Conservation (phyloP, 1,284 basidiomycete species). For the Tausonia pullulans region DNA sequence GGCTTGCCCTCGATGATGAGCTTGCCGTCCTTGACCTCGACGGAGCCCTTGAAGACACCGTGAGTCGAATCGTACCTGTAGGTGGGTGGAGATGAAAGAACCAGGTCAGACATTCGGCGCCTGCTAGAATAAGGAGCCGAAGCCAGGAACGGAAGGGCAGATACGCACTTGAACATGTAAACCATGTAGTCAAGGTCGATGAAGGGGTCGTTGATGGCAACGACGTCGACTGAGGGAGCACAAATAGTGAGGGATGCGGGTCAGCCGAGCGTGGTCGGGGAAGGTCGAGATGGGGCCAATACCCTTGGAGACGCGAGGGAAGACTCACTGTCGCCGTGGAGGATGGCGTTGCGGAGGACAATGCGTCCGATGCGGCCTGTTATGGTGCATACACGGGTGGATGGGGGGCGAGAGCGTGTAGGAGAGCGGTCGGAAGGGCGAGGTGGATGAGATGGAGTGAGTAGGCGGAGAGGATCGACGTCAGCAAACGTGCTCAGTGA, state of each 20-base stretch:
- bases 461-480: neutral
- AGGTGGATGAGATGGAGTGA: neutral
- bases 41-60: conserved; percentile 62
- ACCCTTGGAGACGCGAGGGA: neutral
- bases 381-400: neutral
- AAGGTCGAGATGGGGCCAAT: neutral
- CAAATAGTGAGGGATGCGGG: neutral
- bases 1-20: conserved; percentile 73
- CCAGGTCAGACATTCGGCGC: too few species aligned
- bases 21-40: conserved; percentile 79
- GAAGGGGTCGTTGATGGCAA: conserved; percentile 91
- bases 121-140: too few species aligned
- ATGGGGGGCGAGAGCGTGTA: conserved; percentile 8
- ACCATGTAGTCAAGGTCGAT: conserved; percentile 95
- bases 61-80: conserved; percentile 15
- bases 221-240: conserved; percentile 48
- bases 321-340: conserved; percentile 45
- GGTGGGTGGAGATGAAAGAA: too few species aligned
- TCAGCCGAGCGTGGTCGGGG: neutral
- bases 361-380: conserved; percentile 95
- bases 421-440: neutral
- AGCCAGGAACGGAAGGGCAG: conserved; percentile 44
- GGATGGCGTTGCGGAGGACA: conserved; percentile 87
- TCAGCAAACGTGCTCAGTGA: neutral
- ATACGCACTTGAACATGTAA: conserved; percentile 99